A percentile compares a stretch with the other conserved stretches of the same genome.
phyloP scores from a whole-genome alignment of 208 protist species.

The Angomonas deanei region DNA sequence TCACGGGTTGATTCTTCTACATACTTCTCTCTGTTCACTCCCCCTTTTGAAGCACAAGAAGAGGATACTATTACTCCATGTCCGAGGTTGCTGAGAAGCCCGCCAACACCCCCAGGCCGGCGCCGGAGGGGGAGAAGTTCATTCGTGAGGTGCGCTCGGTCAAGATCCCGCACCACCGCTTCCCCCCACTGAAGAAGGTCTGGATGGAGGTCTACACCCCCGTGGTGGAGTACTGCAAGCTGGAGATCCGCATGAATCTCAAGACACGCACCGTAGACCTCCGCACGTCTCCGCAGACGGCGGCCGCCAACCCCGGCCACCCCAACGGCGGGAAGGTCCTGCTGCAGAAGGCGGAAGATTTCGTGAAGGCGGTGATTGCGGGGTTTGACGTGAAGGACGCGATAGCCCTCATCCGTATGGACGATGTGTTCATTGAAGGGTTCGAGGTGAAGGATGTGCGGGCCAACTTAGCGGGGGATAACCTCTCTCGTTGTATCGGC shows the following conservation, averaged over 20 bases:
- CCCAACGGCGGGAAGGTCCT: slow-evolving; percentile 48
- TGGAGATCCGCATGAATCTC: slow-evolving; percentile 99
- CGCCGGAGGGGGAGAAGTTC: slow-evolving; percentile 24
- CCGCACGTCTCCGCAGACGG: slow-evolving; percentile 78
- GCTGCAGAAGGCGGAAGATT: slow-evolving; percentile 97
- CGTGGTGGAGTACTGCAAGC: slow-evolving; percentile 97
- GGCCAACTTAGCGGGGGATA: slow-evolving; percentile 87
- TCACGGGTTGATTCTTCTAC: too few species aligned
- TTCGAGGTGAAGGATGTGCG: slow-evolving; percentile 99
- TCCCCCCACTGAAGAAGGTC: slow-evolving; percentile 96
- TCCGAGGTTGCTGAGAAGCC: too few species aligned
- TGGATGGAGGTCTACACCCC: slow-evolving; percentile 99
- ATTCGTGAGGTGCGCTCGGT: slow-evolving; percentile 71
- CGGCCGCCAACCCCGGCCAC: slow-evolving; percentile 39
- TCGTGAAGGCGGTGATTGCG: slow-evolving; percentile 97
- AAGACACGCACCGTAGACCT: slow-evolving; percentile 95
- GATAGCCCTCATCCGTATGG: slow-evolving; percentile 98
- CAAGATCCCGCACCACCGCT: slow-evolving; percentile 95
- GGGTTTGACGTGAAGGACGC: slow-evolving; percentile 97
- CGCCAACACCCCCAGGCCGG: too few species aligned
- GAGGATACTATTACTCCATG: too few species aligned
- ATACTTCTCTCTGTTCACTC: too few species aligned
- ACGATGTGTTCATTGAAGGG: slow-evolving; percentile 99
- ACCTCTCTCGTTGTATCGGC: slow-evolving; percentile 97
- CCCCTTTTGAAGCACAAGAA: too few species aligned